These are phyloP conservation scores for Cymbopogon citratus DNA, from an alignment of 176 grass and related monocot genomes.

Conservation along the genomic window DNA sequence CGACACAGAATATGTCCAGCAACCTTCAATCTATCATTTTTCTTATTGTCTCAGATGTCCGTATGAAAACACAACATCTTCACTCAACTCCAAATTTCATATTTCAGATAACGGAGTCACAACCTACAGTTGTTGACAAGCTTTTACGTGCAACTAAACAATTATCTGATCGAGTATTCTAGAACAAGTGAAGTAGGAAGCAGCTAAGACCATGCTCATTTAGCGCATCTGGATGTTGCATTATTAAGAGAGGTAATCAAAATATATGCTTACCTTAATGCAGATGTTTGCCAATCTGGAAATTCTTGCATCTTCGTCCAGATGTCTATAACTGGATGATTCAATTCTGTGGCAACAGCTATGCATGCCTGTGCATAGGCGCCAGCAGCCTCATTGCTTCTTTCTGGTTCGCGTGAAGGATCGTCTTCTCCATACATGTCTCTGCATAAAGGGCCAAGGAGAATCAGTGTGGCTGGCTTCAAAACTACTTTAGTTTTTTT, in stretches of 20 bases:
- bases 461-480: neutral
- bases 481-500: neutral
- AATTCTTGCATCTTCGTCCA: conserved; percentile 75
- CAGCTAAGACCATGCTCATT: too few relatives aligned
- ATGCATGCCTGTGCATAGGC: conserved; percentile 72
- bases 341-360: conserved; percentile 60
- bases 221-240: too few relatives aligned
- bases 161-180: too few relatives aligned
- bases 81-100: too few relatives aligned
- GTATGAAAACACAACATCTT: too few relatives aligned
- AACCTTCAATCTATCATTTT: too few relatives aligned
- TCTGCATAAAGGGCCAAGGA: conserved; percentile 24
- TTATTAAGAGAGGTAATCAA: neutral
- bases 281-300: conserved; percentile 65
- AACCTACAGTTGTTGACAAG: too few relatives aligned
- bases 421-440: conserved; percentile 46
- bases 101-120: too few relatives aligned
- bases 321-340: conserved; percentile 65
- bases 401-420: conserved; percentile 52
- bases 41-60: too few relatives aligned
- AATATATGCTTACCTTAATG: conserved; percentile 38
- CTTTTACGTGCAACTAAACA: too few relatives aligned
- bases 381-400: conserved; percentile 85
- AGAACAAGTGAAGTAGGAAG: too few relatives aligned
- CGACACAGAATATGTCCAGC: too few relatives aligned